Percentiles rank a stretch among this genome's conserved stretches.
Evolutionary conservation across 306 rosid genomes (phyloP).

Genomic region (Malus asiatica): DNA sequence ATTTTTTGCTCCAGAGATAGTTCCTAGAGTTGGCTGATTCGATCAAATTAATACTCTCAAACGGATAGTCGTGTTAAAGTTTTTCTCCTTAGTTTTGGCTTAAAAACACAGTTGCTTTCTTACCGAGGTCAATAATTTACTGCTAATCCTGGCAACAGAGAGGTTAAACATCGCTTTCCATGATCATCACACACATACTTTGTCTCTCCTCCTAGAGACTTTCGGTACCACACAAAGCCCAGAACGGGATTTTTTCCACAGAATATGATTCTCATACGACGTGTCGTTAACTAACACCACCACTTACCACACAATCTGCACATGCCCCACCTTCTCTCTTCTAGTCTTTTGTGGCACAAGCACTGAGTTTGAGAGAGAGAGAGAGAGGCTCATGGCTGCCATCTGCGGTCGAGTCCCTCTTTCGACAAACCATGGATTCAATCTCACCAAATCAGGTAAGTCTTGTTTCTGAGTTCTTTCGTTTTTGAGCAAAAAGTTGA

Average conservation of each 20-base stretch:
- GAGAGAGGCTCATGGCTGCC: conserved; percentile 34
- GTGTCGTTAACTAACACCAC: conserved; percentile 7
- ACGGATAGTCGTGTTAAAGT: background rate
- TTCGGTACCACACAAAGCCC: background rate
- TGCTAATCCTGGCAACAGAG: background rate
- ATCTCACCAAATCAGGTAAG: conserved; percentile 37
- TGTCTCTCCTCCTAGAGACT: background rate
- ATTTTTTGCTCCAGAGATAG: too few relatives aligned
- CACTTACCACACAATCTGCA: background rate
- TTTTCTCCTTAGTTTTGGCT: background rate
- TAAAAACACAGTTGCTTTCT: background rate
- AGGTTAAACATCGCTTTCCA: background rate
- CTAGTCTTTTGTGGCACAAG: background rate
- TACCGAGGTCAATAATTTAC: background rate
- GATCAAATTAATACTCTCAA: too few relatives aligned
- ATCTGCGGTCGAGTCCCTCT: conserved; percentile 52
- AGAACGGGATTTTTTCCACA: background rate
- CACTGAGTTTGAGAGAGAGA: background rate
- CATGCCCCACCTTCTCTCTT: background rate
- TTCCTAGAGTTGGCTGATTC: too few relatives aligned
- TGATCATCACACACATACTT: background rate
- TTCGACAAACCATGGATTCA: conserved; percentile 56
- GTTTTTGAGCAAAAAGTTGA: background rate
- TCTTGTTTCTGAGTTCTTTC: background rate
- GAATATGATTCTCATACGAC: conserved; percentile 6